Evolutionary conservation across 805 yeast species (phyloP), one percentile per base, ranked within the genome.

Genomic region (Metschnikowia picachoensis): DNA sequence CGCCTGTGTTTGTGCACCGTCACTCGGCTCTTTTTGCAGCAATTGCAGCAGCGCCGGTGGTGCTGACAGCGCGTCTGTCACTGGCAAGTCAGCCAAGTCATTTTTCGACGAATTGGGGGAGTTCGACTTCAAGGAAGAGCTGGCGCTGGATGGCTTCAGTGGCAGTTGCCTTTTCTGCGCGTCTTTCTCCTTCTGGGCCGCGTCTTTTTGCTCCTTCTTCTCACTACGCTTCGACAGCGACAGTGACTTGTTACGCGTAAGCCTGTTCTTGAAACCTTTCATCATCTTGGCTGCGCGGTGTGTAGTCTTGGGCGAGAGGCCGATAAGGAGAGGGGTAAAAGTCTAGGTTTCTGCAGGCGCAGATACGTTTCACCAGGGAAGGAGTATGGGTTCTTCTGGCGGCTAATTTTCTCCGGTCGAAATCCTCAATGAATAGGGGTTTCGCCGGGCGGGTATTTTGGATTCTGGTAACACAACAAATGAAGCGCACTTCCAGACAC

Each of bases 261-360:
- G 74, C 51, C 75, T 64, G 60, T 82, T 85, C 60, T 81, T 82
- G 65, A 82, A 82, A 28, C 87, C 87, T 68, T 81, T 82, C 87
- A 82, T 82, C 88, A 82, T 82, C 58, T 73, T 79, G 65, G 39
- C n/a, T 11, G n/a, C 31, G 37, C 20, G 20, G 20, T 20, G 20
- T 20, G 20, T 20, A 2, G 20, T 20, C 6, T 20, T 20, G 20
- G 20, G 20, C 20, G 6, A 20, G 20, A 20, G 20, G 20, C 20
- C 20, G 20, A 20, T 20, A 20, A 20, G 20, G 20, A 20, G 20
- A 20, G 20, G 20, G 20, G 20, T 20, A 20, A 20, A 20, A 20
- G 20, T 20, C 20, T 20, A 20, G 20, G 20, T 20, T 20, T 20
- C 20, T 20, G 20, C 20, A 20, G 20, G 20, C 20, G 20, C 20